These are phyloP conservation scores for Chlamydomonas urium DNA, from an alignment of 139 green algal genomes.

Conservation along the genomic window DNA sequence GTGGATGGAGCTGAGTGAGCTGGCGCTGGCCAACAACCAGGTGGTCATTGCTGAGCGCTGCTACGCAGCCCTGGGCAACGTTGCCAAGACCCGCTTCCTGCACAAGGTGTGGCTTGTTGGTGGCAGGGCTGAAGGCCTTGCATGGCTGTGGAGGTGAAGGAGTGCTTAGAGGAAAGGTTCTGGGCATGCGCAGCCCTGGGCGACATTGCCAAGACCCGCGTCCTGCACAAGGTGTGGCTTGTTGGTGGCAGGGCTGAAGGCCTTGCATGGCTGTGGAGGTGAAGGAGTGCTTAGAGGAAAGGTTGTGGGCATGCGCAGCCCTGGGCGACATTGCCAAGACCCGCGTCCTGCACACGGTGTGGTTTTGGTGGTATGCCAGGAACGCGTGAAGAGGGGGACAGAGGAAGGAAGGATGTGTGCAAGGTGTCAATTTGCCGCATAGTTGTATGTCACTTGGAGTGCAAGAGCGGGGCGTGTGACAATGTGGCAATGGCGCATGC, in stretches of 20 bases:
- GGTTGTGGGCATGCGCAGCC: background rate
- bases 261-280: background rate
- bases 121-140: background rate
- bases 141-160: background rate
- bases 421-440: no score
- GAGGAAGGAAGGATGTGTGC: background rate
- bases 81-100: conserved; percentile 60
- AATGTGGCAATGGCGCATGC: no score
- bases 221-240: conserved; percentile 60
- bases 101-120: conserved; percentile 57
- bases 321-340: no score
- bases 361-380: conserved; percentile 2
- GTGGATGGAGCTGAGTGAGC: conserved; percentile 60
- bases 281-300: background rate
- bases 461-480: no score
- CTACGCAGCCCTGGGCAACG: conserved; percentile 68
- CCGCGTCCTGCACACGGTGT: conserved; percentile 61
- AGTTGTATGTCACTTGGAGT: no score
- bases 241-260: background rate
- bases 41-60: conserved; percentile 73
- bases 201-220: no score
- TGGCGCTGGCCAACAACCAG: conserved; percentile 35
- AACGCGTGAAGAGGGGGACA: background rate
- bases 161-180: background rate
- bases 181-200: background rate